Evolutionary conservation across 1,284 basidiomycete genomes (phyloP), one percentile per base, ranked within the genome.

Genomic region (Cutaneotrichosporon cyanovorans): DNA sequence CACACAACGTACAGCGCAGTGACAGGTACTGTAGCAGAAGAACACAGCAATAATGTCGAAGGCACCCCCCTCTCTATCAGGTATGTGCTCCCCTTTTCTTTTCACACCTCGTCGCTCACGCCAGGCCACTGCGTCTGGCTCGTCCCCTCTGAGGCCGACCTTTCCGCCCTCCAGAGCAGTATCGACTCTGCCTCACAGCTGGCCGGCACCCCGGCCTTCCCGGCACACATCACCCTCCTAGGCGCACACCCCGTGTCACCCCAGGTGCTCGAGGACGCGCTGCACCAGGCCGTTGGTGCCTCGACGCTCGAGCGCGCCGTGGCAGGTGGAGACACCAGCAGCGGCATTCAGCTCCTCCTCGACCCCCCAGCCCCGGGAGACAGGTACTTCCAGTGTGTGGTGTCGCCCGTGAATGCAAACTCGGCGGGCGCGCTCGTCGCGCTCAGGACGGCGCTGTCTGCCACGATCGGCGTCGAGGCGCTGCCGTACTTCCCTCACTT

Each of bases 311-410:
- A 11, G n/a, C 42, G 42, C 25, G 42, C 35, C 18, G 25, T 44
- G 16, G 18, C n/a, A 1, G 18, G 22, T 9, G 16, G 22, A 8
- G 28, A 15, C 8, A 14, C 9, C 12, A 31, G 22, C 23, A 25
- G 33, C 2, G 37, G 37, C 11, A 31, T 48, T 11, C 25, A 28
- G 11, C 20, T 48, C n/a, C 22, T 21, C 6, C 49, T 50, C 15
- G 30, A 35, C 40, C 19, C 32, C 12, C 49, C 49, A 5, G n/a
- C 21, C n/a, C 20, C 37, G 7, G 65, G 65, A 2, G 38, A 45
- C n/a, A 39, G 45, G 19, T 66, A 62, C 51, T 66, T 57, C 50
- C 66, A 68, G 49, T 60, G 54, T 20, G 62, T 68, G 6, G 58
- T 68, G 3, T 31, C 57, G 5, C 60, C 64, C 2, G 56, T 68